Base-by-base conservation (phyloP, 768 basidiomycete species). In the Phylloporus sp. region DNA sequence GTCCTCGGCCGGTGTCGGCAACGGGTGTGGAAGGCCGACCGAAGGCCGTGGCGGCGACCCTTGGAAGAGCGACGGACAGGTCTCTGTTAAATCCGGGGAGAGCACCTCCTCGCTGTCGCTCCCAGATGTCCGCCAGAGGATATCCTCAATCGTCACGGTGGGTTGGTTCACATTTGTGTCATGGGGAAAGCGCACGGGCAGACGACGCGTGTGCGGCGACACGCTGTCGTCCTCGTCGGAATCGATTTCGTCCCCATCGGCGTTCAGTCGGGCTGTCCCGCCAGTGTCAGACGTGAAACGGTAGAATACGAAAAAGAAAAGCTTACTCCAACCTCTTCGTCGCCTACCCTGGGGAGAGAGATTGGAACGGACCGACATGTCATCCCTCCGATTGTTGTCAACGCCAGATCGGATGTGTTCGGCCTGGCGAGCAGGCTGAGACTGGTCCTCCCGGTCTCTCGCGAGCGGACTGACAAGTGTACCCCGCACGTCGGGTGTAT, bases 231-330 rank as follows among this genome's bases (percentile, higher is more conserved):
- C 84, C 58, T 82, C 82, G 18, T 81, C 81, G 0, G 77, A 75
- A 3, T 81, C 72, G 50, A 85, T 77, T 61, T 85, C 82, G 53
- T 86, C 79, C 1, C 85, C 85, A 59, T 86, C 81, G 2, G 75
- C 68, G 54, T 74, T 66, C 3, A 76, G 57, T 31, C 67, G 66
- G 12, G 71, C 74, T 76, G 55, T 16, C 36, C 10, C 43, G 12
- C 6, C 13, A 22, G 45, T 57, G 47, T 57, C 40, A 63, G 50
- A 55, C 28, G 44, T 28, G 29, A 43, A 54, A 47, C 12, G 12
- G 28, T 9, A 22, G 2, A 2, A 18, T 18, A 45, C 18, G n/a
- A 22, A 22, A 12, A 39, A 51, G n/a, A 56, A 11, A 41, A 20
- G 47, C 69, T 48, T 52, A 70, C 65, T 62, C 68, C 70, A 68